Base-by-base conservation (phyloP, 805 yeast genomes). In the Hemisphaericaspora nanyangensis region DNA sequence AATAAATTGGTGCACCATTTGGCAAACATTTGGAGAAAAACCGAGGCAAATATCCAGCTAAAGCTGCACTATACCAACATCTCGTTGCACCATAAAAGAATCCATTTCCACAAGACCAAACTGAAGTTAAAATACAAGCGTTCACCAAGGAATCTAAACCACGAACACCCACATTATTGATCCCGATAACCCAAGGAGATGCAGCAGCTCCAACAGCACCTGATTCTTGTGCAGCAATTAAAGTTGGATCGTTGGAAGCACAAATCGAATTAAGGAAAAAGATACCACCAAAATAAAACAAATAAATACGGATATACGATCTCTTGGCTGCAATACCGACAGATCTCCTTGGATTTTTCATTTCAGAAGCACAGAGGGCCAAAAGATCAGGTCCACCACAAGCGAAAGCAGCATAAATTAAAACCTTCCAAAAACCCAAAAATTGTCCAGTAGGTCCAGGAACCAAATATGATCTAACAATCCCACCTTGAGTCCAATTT, bases 151-250 rank as follows among this genome's bases (percentile, higher is more conserved):
- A 56, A 39, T 58, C 66, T 34, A 63, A 50, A 4, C 66, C 68
- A 35, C 47, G 46, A 11, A 63, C 62, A 7, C 67, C 68, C 13
- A 62, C 62, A 8, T 52, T 44, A 35, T 48, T 52, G 41, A 63
- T 55, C 20, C 67, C 70, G 46, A 64, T 58, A 30, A 63, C 68
- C 61, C 65, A 64, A 7, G 69, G 69, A 18, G 63, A 55, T 5
- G 61, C 60, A 18, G 61, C 64, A 7, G 64, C 65, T 46, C 79
- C 77, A 12, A 66, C 49, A 11, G 58, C 45, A 11, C 55, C 61
- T 17, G 45, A 19, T 6, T 41, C 49, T 11, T 26, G 31, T 10
- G 62, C 57, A 4, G 49, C 56, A 5, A 56, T 35, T 46, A 63
- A 55, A 8, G 41, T 45, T 4, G 66, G 61, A 50, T 64, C 60